Base-by-base conservation (phyloP, 495 filamentous ascomycete species). In the Glutinoglossum americanum region DNA sequence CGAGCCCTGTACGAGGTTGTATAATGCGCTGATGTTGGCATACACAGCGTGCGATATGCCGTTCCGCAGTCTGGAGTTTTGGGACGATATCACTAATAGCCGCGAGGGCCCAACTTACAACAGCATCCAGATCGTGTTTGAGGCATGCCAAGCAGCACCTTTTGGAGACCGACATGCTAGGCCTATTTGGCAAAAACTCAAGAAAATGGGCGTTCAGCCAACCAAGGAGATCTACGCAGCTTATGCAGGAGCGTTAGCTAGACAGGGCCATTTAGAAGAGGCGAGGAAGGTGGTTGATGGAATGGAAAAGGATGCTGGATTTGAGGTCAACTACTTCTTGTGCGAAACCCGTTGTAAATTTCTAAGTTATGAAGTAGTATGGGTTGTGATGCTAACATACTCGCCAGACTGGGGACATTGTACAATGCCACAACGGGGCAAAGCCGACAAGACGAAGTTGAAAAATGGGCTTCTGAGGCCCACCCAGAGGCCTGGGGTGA, bases 1-100 rank as follows among this genome's bases (percentile, higher is more conserved):
- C 37, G 82, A 92, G 58, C 73, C 83, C 17, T 82, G 80, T 65
- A 96, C 90, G 1, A 71, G 70, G 53, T 66, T 97, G 0, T 73
- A 80, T 54, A 95, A 95, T 62, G 76, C 81, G 0, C 71, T 98
- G 27, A 95, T 98, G 84, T 72, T 89, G 27, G 92, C 83, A 0
- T 90, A 93, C 64, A 75, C 76, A 1, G 74, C 76, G 0, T 84
- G 80, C 65, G 84, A 75, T 0, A 71, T 79, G 54, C 71, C 81
- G 0, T 67, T 74, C 56, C 75, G 76, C 39, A 84, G 83, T 15
- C 72, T 92, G 62, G 74, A 79, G 35, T 85, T 89, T 61, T 98
- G 90, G 84, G 73, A 78, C 21, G 77, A 93, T 27, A 87, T 97
- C 51, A 77, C 81, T 7, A 74, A 76, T 56, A 84, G 81, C 0